Base-by-base conservation (phyloP, 108 stramenopile species). In the Pseudonitzschia delicatissima region DNA sequence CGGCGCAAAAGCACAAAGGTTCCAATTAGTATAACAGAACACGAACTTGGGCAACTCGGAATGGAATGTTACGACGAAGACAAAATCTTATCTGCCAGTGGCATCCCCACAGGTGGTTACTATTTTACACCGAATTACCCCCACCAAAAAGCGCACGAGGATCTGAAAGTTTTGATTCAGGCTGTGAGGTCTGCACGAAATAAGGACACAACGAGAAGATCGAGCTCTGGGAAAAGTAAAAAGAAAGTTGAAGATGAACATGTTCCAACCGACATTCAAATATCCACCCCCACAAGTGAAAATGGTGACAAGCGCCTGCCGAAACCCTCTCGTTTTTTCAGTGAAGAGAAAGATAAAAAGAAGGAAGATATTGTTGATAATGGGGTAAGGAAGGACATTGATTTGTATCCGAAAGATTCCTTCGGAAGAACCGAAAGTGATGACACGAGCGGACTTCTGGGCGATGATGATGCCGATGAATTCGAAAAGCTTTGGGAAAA, bases 1-100 rank as follows among this genome's bases (percentile, higher is more conserved):
- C 57, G 3, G 53, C 72, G 26, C 59, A 64, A 35, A 60, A 45
- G 27, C 68, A 66, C 48, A 68, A 58, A 55, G n/a, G 72, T 79
- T 52, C 78, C 78, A n/a, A 69, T 67, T 21, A 69, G 57, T 45
- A 69, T 79, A 29, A 73, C 67, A 11, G 64, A 73, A 45, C 62
- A 70, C 32, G 72, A 73, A 42, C 31, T 73, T 5, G 17, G 59
- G 21, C 58, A 66, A 31, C 51, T 79, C 3, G 50, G 39, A 15
- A 65, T 73, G 36, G 57, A 65, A 34, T 48, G 68, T 26, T 18
- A 12, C 1, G 60, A 73, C 9, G 58, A 79, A 34, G 78, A 79
- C 48, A 29, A 55, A 32, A 62, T 79, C 27, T 52, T 65, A 55
- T 55, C 64, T 25, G 65, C 64, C 11, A 55, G 33, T 52, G 72